Evolutionary conservation across 176 grass and related monocot species (phyloP), one percentile per base, ranked within the genome.

Genomic region (Themeda triandra): DNA sequence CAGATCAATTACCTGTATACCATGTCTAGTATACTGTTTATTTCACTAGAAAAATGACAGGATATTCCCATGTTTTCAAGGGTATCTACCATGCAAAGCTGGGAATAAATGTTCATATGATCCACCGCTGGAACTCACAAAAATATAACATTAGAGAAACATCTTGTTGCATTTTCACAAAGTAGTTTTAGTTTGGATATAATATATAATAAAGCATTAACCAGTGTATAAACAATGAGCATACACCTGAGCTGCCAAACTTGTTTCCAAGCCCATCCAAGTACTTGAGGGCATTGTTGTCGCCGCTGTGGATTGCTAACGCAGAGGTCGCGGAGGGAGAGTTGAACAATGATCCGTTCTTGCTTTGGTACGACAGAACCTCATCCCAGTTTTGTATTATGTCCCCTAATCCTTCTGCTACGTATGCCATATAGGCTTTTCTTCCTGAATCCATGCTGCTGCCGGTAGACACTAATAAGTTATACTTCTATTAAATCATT

Each of bases 341-440:
- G 82, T 95, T 92, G 62, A 95, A 86, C 29, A 95, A 24, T 27
- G 90, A 92, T 59, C 93, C 93, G 35, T 95, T 88, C 49, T 75
- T 73, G 29, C 82, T 81, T 36, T 92, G 93, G 63, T 77, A 90
- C 53, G 73, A 69, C 63, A 84, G 84, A 78, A 86, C 23, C 46
- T 92, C 65, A 71, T 87, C 56, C 88, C 74, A 90, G 10, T 42
- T 42, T 2, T 95, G 78, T 4, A 81, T 71, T 17, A 28, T 29
- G 44, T 86, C 83, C 13, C 71, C 71, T 67, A 92, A 69, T 75
- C 87, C 93, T 86, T 95, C 93, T 8, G 79, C 51, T 70, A 88
- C 31, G 78, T 90, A 92, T 15, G 87, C 90, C 63, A 86, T 79
- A 27, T 92, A 90, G 27, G 80, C 76, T 88, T 89, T 66, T 82